Evolutionary conservation across 2,329 filamentous ascomycete species (phyloP), one percentile per base, ranked within the genome.

Genomic region (Remersonia thermophila): DNA sequence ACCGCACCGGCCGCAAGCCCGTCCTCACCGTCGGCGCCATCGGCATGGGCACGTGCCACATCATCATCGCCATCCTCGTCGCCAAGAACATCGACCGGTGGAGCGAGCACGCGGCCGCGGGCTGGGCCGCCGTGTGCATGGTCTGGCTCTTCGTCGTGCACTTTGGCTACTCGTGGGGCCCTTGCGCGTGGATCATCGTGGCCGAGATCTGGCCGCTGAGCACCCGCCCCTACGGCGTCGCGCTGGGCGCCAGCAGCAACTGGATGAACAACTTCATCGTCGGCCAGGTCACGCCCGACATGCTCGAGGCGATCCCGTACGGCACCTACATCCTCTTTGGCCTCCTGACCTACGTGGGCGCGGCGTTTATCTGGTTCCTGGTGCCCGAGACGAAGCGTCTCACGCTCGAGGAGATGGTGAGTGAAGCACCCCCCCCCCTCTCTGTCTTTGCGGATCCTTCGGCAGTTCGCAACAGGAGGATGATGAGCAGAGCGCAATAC

Each of bases 161-260:
- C 55, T 86, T 86, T 49, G 82, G 77, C 20, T 84, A 83, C 52
- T 76, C 70, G 0, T 86, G 80, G 80, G 78, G 80, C 0, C 80
- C 80, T 2, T 79, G 74, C 47, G 71, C 76, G 0, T 85, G 81
- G 81, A 81, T 83, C 41, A 66, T 86, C 37, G 69, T 83, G 1
- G 72, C 78, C 2, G 81, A 85, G 56, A 73, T 86, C 29, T 86
- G 77, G 75, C 81, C 80, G 0, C 58, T 84, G 4, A 77, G 71
- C 39, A 75, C 74, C 8, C 69, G 80, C 2, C 71, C 81, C 1
- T 82, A 84, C 41, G 81, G 80, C 28, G 78, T 81, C 10, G 67
- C 80, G 0, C 60, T 86, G 0, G 80, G 77, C 12, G 77, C 77
- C 2, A 73, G 69, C 2, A 69, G 66, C 47, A 80, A 78, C 52